Conservation (phyloP, 768 basidiomycete species). For the Termitomyces sp. region DNA sequence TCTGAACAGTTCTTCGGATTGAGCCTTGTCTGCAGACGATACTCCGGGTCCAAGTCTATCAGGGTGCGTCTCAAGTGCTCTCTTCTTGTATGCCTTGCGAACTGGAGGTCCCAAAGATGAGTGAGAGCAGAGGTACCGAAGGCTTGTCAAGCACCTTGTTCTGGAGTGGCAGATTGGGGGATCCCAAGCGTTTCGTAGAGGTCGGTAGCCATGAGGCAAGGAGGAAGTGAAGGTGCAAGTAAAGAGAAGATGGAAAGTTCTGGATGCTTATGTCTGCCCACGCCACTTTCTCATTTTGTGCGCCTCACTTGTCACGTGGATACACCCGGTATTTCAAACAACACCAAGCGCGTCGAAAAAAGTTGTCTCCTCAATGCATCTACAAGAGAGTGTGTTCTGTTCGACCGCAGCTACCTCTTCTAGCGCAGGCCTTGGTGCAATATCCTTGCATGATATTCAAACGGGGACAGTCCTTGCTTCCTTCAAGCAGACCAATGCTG, state of each 20-base stretch:
- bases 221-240: not conserved
- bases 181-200: constrained; percentile 65
- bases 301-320: constrained; percentile 12
- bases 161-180: constrained; percentile 44
- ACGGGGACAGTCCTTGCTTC: constrained; percentile 72
- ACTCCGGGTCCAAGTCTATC: constrained; percentile 57
- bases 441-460: constrained; percentile 78
- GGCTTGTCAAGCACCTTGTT: constrained; percentile 55
- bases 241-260: constrained; percentile 19
- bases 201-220: constrained; percentile 39
- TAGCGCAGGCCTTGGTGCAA: constrained; percentile 49
- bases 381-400: constrained; percentile 68
- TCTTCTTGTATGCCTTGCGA: constrained; percentile 72
- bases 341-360: constrained; percentile 5
- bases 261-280: constrained; percentile 11
- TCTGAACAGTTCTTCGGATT: constrained; percentile 52
- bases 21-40: constrained; percentile 51
- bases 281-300: not conserved
- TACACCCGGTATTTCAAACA: constrained; percentile 3
- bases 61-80: constrained; percentile 70
- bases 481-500: constrained; percentile 80
- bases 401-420: constrained; percentile 46
- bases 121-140: not conserved
- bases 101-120: constrained; percentile 32
- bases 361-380: constrained; percentile 35